Evolutionary conservation across 148 eudicot genomes (phyloP).

Genomic region (Amaranthus cruentus): DNA sequence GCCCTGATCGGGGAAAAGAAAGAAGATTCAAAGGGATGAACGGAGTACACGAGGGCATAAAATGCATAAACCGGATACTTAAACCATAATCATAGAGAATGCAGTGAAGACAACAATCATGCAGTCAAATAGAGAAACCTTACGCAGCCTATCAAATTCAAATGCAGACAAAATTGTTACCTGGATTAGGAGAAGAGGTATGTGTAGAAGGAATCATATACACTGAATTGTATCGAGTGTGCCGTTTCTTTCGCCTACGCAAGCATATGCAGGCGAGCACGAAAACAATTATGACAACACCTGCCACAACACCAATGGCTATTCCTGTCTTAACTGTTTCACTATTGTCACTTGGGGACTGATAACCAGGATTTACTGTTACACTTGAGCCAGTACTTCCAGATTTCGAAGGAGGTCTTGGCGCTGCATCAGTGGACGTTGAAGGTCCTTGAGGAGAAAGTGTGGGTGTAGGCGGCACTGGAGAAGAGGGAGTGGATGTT

Average conservation of each 20-base stretch:
- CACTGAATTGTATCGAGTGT: conserved; percentile 33
- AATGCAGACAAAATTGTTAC: conserved; percentile 33
- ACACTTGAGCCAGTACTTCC: conserved; percentile 20
- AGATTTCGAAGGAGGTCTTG: conserved; percentile 31
- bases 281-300: conserved; percentile 30
- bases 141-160: neutral
- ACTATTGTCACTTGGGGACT: conserved; percentile 21
- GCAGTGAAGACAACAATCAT: neutral
- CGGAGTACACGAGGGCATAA: neutral
- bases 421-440: conserved; percentile 30
- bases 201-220: conserved; percentile 36
- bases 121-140: neutral
- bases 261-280: conserved; percentile 45
- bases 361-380: conserved; percentile 15
- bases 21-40: neutral
- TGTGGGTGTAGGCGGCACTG: neutral
- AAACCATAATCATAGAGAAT: no score
- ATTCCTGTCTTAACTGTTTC: conserved; percentile 29
- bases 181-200: conserved; percentile 67
- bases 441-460: neutral
- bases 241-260: conserved; percentile 53
- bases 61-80: neutral
- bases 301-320: conserved; percentile 38
- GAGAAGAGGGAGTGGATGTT: neutral
- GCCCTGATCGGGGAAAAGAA: neutral